Conservation (phyloP, 2,329 filamentous ascomycete genomes). For the Zasmidium angulare region DNA sequence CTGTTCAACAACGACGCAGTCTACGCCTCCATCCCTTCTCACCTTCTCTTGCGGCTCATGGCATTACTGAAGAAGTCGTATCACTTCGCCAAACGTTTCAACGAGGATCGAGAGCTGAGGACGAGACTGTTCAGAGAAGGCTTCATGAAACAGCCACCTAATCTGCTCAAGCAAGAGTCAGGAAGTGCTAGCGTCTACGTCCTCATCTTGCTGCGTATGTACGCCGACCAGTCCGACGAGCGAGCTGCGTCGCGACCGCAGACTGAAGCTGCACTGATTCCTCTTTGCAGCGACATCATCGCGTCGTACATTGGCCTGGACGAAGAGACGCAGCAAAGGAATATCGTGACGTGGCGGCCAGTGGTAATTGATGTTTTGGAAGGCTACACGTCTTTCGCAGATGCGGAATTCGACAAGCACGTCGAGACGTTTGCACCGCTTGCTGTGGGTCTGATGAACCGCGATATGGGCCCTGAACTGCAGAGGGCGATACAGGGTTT, state of each 20-base stretch:
- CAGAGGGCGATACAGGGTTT: slow-evolving; percentile 75
- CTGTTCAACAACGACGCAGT: slow-evolving; percentile 97
- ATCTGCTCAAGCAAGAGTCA: slow-evolving; percentile 93
- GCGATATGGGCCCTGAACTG: slow-evolving; percentile 78
- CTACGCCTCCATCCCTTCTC: slow-evolving; percentile 87
- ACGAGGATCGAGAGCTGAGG: slow-evolving; percentile 92
- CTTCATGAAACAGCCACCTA: slow-evolving; percentile 99
- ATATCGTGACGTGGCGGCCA: slow-evolving; percentile 94
- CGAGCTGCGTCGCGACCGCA: slow-evolving; percentile 75
- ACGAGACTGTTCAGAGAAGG: slow-evolving; percentile 95
- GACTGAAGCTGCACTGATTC: slow-evolving; percentile 88
- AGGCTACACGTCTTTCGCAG: slow-evolving; percentile 82
- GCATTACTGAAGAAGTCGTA: slow-evolving; percentile 91
- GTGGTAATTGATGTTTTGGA: slow-evolving; percentile 97
- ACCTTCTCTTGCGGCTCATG: slow-evolving; percentile 90
- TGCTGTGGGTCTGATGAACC: slow-evolving; percentile 75
- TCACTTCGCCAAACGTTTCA: slow-evolving; percentile 95
- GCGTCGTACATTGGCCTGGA: slow-evolving; percentile 81
- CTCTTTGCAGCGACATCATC: slow-evolving; percentile 93
- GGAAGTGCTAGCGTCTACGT: slow-evolving; percentile 94
- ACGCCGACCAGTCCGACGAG: slow-evolving; percentile 82
- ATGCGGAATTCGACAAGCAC: slow-evolving; percentile 75
- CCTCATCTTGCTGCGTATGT: slow-evolving; percentile 95
- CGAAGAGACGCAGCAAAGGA: slow-evolving; percentile 93
- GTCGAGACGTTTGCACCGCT: slow-evolving; percentile 83